These are phyloP conservation scores for Suillus subalutaceus DNA, from an alignment of 768 basidiomycete species.

Conservation along the genomic window DNA sequence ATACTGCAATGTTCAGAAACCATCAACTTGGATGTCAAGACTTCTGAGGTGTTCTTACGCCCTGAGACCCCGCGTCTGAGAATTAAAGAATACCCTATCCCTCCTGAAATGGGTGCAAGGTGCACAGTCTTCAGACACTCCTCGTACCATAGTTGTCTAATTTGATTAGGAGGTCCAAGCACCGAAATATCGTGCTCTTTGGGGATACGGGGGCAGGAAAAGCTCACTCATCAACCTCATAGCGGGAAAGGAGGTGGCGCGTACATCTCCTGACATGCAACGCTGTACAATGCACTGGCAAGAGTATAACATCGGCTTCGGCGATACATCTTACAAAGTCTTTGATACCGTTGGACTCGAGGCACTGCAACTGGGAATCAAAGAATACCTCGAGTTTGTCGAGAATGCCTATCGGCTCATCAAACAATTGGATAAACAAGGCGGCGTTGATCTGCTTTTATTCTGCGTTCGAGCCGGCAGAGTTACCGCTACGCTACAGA, in stretches of 20 bases:
- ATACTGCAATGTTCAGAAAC: constrained; percentile 31
- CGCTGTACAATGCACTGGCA: constrained; percentile 35
- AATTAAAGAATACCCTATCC: constrained; percentile 19
- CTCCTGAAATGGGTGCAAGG: background rate
- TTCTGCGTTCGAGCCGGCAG: constrained; percentile 38
- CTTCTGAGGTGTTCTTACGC: constrained; percentile 34
- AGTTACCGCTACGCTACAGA: constrained; percentile 31
- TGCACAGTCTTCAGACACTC: background rate
- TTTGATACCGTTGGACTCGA: constrained; percentile 40
- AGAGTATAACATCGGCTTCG: constrained; percentile 30
- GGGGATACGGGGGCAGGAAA: constrained; percentile 42
- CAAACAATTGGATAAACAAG: constrained; percentile 31
- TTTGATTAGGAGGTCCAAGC: background rate
- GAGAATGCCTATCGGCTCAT: constrained; percentile 39
- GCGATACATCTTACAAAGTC: constrained; percentile 24
- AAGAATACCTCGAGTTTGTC: constrained; percentile 31
- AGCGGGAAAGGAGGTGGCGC: constrained; percentile 31
- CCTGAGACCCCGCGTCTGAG: constrained; percentile 28
- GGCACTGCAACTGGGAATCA: constrained; percentile 24
- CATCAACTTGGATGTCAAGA: constrained; percentile 25
- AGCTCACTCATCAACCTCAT: constrained; percentile 43
- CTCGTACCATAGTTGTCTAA: background rate
- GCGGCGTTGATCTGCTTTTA: constrained; percentile 35
- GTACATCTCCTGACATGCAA: constrained; percentile 26
- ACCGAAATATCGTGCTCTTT: constrained; percentile 38